phyloP scores from a whole-genome alignment of 176 grass and related monocot genomes.

The Rhynchospora tenuis region DNA sequence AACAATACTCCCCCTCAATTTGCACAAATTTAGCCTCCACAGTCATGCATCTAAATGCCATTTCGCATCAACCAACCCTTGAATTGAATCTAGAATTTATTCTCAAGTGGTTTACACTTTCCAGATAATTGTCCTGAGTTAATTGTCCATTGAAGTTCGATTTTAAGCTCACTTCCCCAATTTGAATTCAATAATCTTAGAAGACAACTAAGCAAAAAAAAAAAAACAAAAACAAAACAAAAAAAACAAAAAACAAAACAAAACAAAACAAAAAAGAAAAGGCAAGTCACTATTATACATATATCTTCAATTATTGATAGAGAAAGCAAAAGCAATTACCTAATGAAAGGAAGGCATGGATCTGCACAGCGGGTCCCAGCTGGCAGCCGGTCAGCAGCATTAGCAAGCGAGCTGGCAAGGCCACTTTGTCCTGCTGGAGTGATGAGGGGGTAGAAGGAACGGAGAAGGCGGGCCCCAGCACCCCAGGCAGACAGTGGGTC shows the following conservation, averaged over 20 bases:
- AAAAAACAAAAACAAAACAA: not conserved
- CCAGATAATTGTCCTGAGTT: not conserved
- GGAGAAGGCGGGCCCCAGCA: constrained; percentile 87
- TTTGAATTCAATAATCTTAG: not conserved
- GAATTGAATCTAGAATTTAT: not conserved
- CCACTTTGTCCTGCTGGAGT: constrained; percentile 96
- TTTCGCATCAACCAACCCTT: not conserved
- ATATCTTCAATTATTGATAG: not conserved
- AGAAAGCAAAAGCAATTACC: constrained; percentile 27
- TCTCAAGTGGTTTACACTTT: not conserved
- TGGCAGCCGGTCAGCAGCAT: constrained; percentile 85
- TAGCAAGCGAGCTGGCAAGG: constrained; percentile 83
- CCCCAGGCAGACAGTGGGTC: constrained; percentile 95
- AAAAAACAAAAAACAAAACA: not conserved
- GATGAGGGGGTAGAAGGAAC: constrained; percentile 97
- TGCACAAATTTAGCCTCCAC: not conserved
- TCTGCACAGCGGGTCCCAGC: constrained; percentile 90
- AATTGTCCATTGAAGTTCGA: not conserved
- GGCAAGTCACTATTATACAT: not conserved
- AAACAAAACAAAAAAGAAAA: not conserved
- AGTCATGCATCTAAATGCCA: not conserved
- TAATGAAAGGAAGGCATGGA: constrained; percentile 97
- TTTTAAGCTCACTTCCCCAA: not conserved
- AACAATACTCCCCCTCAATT: not conserved
- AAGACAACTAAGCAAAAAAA: not conserved